Percentiles rank a stretch among this genome's conserved stretches.
Evolutionary conservation across 2,329 filamentous ascomycete species (phyloP).

Genomic region (Fusarium sp.): DNA sequence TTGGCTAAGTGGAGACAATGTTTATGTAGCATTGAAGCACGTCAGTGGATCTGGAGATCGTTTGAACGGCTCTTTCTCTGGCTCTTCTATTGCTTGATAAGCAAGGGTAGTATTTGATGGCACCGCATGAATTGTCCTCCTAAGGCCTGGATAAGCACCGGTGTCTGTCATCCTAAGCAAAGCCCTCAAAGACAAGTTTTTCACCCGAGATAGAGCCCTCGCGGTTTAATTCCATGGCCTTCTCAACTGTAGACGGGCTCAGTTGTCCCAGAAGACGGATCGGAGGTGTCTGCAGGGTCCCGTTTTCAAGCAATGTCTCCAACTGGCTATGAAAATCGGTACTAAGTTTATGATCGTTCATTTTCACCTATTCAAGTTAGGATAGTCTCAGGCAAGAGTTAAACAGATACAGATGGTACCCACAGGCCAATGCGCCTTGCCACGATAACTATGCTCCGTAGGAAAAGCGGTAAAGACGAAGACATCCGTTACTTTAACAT

Average conservation of each 20-base stretch:
- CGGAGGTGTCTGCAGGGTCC: neutral
- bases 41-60: too few species aligned
- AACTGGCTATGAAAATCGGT: conserved; percentile 3
- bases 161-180: neutral
- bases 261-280: conserved; percentile 12
- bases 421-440: conserved; percentile 53
- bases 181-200: conserved; percentile 25
- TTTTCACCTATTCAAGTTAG: conserved; percentile 13
- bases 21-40: neutral
- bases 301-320: neutral
- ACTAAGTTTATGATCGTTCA: conserved; percentile 26
- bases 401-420: conserved; percentile 2
- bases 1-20: conserved; percentile 3
- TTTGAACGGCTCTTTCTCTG: neutral
- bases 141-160: neutral
- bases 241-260: neutral
- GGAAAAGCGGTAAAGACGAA: conserved; percentile 58
- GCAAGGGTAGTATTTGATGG: neutral
- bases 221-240: conserved; percentile 29
- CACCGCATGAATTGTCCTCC: too few species aligned
- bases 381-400: too few species aligned
- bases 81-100: neutral
- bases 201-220: conserved; percentile 23
- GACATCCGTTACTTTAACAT: conserved; percentile 54
- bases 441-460: conserved; percentile 53